These are phyloP conservation scores for Avena eriantha DNA, from an alignment of 176 grass and related monocot genomes.

Conservation along the genomic window DNA sequence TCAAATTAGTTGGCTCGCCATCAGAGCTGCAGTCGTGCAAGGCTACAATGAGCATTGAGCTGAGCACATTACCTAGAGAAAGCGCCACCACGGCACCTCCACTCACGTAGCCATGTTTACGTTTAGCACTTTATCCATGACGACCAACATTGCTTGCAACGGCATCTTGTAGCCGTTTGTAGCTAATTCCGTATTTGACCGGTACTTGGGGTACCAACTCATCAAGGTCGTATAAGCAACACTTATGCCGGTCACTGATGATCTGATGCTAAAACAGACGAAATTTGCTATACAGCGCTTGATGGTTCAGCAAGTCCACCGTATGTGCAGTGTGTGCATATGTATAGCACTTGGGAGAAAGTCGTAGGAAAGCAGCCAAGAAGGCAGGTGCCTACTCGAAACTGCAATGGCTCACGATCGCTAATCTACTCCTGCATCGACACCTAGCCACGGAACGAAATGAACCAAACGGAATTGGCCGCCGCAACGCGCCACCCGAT, in stretches of 20 bases:
- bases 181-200: background rate
- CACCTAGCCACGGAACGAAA: too few relatives aligned
- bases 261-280: background rate
- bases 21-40: too few relatives aligned
- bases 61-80: too few relatives aligned
- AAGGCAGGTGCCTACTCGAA: background rate
- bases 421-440: too few relatives aligned
- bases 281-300: background rate
- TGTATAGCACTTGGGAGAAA: background rate
- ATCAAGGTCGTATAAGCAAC: background rate
- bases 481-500: slow-evolving; percentile 24
- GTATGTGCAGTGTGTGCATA: background rate
- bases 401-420: background rate
- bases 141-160: background rate
- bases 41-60: too few relatives aligned
- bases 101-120: too few relatives aligned
- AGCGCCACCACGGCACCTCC: too few relatives aligned
- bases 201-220: too few relatives aligned
- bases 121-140: background rate
- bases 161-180: background rate
- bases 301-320: background rate
- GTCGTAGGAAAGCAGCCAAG: background rate
- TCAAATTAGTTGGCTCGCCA: too few relatives aligned
- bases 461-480: background rate
- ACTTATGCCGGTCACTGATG: background rate